Conservation (phyloP, 192 early-diverging fungal species). For the Coemansia sp. region DNA sequence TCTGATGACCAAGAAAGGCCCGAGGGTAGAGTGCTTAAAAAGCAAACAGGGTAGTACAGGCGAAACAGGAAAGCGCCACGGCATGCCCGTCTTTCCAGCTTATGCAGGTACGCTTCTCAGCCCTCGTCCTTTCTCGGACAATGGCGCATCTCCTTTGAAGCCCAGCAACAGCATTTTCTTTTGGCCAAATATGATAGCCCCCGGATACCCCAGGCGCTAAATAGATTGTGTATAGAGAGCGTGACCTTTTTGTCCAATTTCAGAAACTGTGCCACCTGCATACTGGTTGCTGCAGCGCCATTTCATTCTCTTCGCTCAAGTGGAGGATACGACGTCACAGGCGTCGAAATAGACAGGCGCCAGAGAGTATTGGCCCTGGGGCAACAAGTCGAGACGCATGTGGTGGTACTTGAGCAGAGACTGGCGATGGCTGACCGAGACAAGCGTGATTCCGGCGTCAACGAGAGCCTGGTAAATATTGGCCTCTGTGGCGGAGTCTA, state of each 20-base stretch:
- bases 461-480: slow-evolving; percentile 61
- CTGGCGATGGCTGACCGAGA: slow-evolving; percentile 86
- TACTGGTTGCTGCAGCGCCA: background rate
- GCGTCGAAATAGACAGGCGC: background rate
- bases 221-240: background rate
- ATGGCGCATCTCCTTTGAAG: background rate
- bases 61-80: slow-evolving; percentile 1
- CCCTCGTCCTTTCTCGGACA: background rate
- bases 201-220: background rate
- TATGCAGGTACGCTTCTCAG: background rate
- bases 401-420: slow-evolving; percentile 56
- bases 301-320: background rate
- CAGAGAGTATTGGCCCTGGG: slow-evolving; percentile 29
- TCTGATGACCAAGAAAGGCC: background rate
- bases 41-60: background rate
- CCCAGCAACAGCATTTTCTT: background rate
- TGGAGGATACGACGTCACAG: background rate
- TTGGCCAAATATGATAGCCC: background rate
- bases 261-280: background rate
- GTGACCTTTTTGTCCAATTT: background rate
- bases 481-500: slow-evolving; percentile 57
- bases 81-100: background rate
- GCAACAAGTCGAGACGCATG: slow-evolving; percentile 38
- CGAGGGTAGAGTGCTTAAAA: background rate
- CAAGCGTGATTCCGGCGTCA: slow-evolving; percentile 71